Evolutionary conservation across 2,329 filamentous ascomycete species (phyloP).

Genomic region (Leptographium wingfieldii): DNA sequence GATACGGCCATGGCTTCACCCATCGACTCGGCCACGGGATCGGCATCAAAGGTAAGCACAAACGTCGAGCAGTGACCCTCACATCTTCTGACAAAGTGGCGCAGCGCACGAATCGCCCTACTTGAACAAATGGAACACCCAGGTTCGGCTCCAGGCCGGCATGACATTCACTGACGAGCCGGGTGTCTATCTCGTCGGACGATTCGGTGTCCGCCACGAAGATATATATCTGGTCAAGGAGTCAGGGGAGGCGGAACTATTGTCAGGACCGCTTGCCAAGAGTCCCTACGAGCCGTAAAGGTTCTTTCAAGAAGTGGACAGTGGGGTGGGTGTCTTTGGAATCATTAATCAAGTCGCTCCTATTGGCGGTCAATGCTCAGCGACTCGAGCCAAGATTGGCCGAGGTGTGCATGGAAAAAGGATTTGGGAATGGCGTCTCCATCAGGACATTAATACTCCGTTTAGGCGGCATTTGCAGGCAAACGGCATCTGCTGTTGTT

Average conservation of each 20-base stretch:
- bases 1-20: conserved; percentile 47
- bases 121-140: conserved; percentile 47
- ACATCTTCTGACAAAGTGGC: background rate
- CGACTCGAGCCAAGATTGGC: too few species aligned
- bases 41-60: conserved; percentile 39
- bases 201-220: conserved; percentile 51
- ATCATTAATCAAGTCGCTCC: too few species aligned
- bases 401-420: too few species aligned
- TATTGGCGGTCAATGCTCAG: too few species aligned
- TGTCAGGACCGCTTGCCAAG: conserved; percentile 23
- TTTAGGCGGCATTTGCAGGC: too few species aligned
- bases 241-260: conserved; percentile 37
- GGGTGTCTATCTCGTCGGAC: conserved; percentile 45
- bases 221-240: conserved; percentile 46
- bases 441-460: too few species aligned
- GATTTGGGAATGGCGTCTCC: too few species aligned
- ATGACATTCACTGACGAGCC: conserved; percentile 55
- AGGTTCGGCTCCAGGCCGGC: conserved; percentile 32
- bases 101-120: conserved; percentile 50
- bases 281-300: conserved; percentile 5
- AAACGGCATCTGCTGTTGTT: too few species aligned
- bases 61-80: background rate
- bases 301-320: too few species aligned
- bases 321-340: too few species aligned
- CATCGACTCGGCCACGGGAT: conserved; percentile 53